Evolutionary conservation across 2,329 filamentous ascomycete genomes (phyloP), one percentile per base, ranked within the genome.

Genomic region (Monosporascus ibericus): DNA sequence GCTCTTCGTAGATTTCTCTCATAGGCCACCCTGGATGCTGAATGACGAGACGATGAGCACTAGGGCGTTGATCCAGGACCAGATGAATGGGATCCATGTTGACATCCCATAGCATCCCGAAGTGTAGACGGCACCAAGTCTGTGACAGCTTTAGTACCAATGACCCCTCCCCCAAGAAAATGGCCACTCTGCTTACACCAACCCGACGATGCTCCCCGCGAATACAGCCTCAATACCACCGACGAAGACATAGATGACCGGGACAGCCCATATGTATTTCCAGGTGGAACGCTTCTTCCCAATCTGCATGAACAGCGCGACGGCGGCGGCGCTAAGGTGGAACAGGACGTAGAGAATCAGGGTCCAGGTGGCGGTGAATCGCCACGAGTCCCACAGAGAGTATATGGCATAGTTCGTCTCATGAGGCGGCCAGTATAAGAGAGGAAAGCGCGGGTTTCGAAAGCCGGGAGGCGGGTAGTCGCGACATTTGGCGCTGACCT

Each of bases 21-120:
- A 96, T 55, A 96, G 77, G 39, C 89, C 91, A 48, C 91, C 90
- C 66, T 95, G 90, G 49, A 95, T 92, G n/a, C 90, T 89, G 68
- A 96, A 96, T 4, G 90, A 94, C 5, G 90, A 94, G 56, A 95
- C 76, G 48, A 96, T 84, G 46, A 96, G 75, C 30, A 95, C 80
- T 47, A 96, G 69, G 9, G 92, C 85, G 67, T 90, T 95, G 68
- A 92, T 87, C 65, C 89, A 79, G 1, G 84, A 89, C 92, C 92
- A 96, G 22, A 92, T 80, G 64, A 94, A 87, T 0, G 92, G 92
- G 49, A 95, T 88, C 91, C 91, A 96, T 0, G 92, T 96, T 46
- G 90, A 92, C 90, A 96, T 94, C 63, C 85, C 79, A 67, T 92
- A 95, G 70, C 87, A 90, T 44, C 90, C 92, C 2, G 87, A 81